A percentile compares a stretch with the other conserved stretches of the same genome.
These are phyloP conservation scores for Monilinia polystroma DNA, from an alignment of 2,329 filamentous ascomycete genomes.

Conservation along the genomic window DNA sequence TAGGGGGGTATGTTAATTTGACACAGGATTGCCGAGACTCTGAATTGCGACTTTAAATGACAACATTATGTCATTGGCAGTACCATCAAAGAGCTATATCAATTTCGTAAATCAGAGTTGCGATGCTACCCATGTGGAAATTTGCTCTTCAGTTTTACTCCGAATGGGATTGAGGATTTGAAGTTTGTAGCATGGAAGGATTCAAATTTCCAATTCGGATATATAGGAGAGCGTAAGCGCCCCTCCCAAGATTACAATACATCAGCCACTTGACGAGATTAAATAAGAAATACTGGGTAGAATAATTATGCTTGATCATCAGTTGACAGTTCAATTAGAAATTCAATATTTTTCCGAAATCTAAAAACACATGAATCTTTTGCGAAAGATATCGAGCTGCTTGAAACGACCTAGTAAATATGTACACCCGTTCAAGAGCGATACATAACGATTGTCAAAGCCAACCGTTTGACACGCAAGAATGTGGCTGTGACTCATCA, in stretches of 20 bases:
- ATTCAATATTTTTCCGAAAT: neutral
- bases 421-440: neutral
- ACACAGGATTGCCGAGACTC: neutral
- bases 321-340: neutral
- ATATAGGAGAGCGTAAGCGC: neutral
- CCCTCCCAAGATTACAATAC: neutral
- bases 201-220: neutral
- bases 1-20: neutral
- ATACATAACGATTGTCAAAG: neutral
- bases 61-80: neutral
- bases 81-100: neutral
- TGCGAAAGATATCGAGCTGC: neutral
- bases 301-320: slow-evolving; percentile 1
- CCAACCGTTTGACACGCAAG: neutral
- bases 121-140: slow-evolving; percentile 12
- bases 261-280: neutral
- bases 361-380: neutral
- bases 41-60: neutral
- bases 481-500: neutral
- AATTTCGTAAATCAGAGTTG: slow-evolving; percentile 11
- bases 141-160: slow-evolving; percentile 13
- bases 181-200: slow-evolving; percentile 11
- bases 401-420: neutral
- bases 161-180: neutral
- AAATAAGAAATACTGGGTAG: neutral